These are phyloP conservation scores for Aspergillus sp. DNA, from an alignment of 2,329 filamentous ascomycete species.

Conservation along the genomic window DNA sequence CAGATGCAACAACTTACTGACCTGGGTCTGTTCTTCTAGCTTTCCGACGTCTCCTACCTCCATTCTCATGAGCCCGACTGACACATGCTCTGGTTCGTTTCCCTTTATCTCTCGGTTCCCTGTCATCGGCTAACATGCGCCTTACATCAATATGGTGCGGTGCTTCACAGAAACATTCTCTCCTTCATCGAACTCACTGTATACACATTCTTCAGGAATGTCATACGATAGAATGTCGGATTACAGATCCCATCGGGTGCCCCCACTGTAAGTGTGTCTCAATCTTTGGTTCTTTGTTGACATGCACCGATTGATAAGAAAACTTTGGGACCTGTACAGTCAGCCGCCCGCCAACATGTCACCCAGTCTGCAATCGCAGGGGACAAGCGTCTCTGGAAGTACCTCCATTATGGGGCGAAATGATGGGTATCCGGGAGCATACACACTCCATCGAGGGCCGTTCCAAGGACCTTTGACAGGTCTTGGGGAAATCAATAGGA, in stretches of 20 bases:
- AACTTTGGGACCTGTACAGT: slow-evolving; percentile 34
- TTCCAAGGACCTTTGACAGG: slow-evolving; percentile 34
- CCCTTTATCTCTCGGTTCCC: background rate
- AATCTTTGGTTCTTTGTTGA: background rate
- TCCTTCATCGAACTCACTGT: slow-evolving; percentile 34
- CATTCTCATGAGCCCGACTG: slow-evolving; percentile 53
- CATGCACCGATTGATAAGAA: slow-evolving; percentile 18
- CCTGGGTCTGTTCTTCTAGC: slow-evolving; percentile 40
- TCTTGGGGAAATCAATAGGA: slow-evolving; percentile 37
- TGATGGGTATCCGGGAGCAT: slow-evolving; percentile 38
- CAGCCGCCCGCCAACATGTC: slow-evolving; percentile 52
- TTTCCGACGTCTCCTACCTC: slow-evolving; percentile 51
- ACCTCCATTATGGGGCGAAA: slow-evolving; percentile 42
- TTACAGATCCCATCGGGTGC: slow-evolving; percentile 37
- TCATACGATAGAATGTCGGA: slow-evolving; percentile 43
- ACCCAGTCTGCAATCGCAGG: slow-evolving; percentile 35
- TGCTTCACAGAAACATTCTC: slow-evolving; percentile 35
- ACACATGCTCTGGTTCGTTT: slow-evolving; percentile 58
- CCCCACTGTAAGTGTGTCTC: slow-evolving; percentile 41
- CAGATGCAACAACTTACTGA: slow-evolving; percentile 16
- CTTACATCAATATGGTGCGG: slow-evolving; percentile 22
- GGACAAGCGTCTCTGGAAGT: slow-evolving; percentile 29
- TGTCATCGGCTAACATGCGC: background rate
- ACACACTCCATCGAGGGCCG: slow-evolving; percentile 35
- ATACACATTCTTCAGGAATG: slow-evolving; percentile 35